phyloP scores from a whole-genome alignment of 1,284 basidiomycete genomes.

The Apiotrichum mycotoxinovorans region DNA sequence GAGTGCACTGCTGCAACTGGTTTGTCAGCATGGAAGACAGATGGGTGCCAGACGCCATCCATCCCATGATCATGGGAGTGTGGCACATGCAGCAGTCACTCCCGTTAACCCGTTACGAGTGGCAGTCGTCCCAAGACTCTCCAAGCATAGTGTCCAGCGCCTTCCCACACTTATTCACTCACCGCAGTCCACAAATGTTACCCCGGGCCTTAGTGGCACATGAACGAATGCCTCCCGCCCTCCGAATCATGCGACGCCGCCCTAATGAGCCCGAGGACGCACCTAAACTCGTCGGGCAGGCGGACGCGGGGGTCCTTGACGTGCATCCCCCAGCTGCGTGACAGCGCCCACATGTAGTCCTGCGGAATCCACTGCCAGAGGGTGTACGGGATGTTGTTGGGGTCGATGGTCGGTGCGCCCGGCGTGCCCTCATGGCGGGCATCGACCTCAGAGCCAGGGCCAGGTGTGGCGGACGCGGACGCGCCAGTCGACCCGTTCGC shows the following conservation, averaged over 20 bases:
- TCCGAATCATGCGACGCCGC: background rate
- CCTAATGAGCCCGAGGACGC: constrained; percentile 8
- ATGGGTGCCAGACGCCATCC: too few species aligned
- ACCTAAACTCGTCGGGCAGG: constrained; percentile 9
- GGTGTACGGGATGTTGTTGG: constrained; percentile 14
- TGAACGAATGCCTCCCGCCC: background rate
- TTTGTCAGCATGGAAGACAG: too few species aligned
- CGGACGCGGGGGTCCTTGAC: constrained; percentile 2
- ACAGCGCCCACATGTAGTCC: constrained; percentile 19
- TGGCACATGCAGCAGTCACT: too few species aligned
- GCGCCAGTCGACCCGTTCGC: too few species aligned
- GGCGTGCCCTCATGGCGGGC: constrained; percentile 14
- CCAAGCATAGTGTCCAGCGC: too few species aligned
- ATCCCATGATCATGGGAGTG: too few species aligned
- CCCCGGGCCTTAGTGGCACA: background rate
- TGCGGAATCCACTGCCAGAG: constrained; percentile 17
- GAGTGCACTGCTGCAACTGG: too few species aligned
- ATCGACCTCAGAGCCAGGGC: background rate
- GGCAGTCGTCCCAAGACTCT: too few species aligned
- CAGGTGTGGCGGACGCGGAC: too few species aligned
- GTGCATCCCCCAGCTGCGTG: constrained; percentile 7
- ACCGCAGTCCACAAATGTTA: too few species aligned
- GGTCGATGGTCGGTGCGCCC: constrained; percentile 10
- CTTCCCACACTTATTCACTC: too few species aligned
- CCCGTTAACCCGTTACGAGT: too few species aligned